These are phyloP conservation scores for Talaromyces adpressus DNA, from an alignment of 495 filamentous ascomycete genomes.

Conservation along the genomic window DNA sequence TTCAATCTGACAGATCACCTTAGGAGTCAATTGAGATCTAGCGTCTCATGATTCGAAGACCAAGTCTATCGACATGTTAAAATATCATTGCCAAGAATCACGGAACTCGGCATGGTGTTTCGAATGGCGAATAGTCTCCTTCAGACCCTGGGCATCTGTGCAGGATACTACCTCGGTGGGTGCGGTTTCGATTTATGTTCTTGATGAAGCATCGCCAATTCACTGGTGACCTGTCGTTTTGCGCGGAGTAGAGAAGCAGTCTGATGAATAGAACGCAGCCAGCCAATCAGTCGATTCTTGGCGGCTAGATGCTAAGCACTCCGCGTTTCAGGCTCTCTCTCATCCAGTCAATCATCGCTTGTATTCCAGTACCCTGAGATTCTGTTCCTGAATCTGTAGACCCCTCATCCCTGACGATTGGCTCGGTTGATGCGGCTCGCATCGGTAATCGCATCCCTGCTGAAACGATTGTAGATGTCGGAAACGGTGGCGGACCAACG, in stretches of 20 bases:
- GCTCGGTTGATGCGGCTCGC: not conserved
- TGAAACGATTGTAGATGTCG: not conserved
- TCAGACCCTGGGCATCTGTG: not conserved
- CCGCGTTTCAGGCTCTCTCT: not conserved
- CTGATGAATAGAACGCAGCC: not conserved
- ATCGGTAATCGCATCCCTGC: not conserved
- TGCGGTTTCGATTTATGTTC: not conserved
- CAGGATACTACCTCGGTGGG: not conserved
- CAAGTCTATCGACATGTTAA: not conserved
- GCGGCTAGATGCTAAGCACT: not conserved
- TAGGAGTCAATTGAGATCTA: not conserved
- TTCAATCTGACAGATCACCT: not conserved
- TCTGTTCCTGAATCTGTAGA: not conserved
- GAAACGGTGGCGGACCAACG: not conserved
- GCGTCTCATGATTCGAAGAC: not conserved
- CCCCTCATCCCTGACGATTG: not conserved
- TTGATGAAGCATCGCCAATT: not conserved
- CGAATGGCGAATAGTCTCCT: not conserved
- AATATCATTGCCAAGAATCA: not conserved
- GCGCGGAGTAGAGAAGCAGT: not conserved
- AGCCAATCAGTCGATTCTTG: slow-evolving; percentile 2
- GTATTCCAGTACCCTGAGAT: not conserved
- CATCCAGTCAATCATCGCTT: not conserved
- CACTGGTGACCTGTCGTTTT: not conserved
- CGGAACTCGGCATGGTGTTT: not conserved